Base-by-base conservation (phyloP, 1,284 basidiomycete species). In the Trametes hirsuta region DNA sequence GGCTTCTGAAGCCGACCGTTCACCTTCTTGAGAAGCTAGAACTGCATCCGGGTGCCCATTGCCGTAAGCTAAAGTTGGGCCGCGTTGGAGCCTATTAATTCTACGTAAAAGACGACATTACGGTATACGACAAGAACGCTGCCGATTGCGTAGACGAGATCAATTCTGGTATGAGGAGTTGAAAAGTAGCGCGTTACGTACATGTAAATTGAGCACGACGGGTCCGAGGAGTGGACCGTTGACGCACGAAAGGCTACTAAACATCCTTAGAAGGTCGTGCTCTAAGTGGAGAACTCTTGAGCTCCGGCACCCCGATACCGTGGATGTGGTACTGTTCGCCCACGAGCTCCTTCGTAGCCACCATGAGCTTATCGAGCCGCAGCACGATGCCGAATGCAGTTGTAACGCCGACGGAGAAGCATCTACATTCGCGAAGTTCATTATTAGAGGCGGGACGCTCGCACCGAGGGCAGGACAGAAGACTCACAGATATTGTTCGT, bases 321-420 rank as follows among this genome's bases (percentile, higher is more conserved):
- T 87, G 81, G 15, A 91, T 89, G 68, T 91, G 87, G 67, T 90
- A 92, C 65, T 89, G 88, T 70, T 93, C 90, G 0, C 91, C 91
- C 0, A 93, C 91, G 50, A 93, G 76, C 70, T 91, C 88, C 69
- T 93, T 93, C 14, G 84, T 83, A 1, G 89, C 89, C 1, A 91
- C 68, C 87, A 91, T 91, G 48, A 93, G 73, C 58, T 83, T 77
- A 66, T 93, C 91, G 41, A 93, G 73, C 4, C 87, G 78, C 11
- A 81, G 81, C 35, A 93, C 76, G 51, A 93, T 82, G 0, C 83
- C 81, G 63, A 84, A 91, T 0, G 87, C 79, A 1, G 87, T 89
- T 0, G 87, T 83, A 25, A 90, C 85, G 10, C 89, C 91, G n/a
- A 91, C 89, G 44, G 85, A 88, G 68, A 90, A 91, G 63, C 79